Percentiles rank a stretch among this genome's conserved stretches.
Evolutionary conservation across 306 rosid genomes (phyloP).

Genomic region (Adenanthera pavonina): DNA sequence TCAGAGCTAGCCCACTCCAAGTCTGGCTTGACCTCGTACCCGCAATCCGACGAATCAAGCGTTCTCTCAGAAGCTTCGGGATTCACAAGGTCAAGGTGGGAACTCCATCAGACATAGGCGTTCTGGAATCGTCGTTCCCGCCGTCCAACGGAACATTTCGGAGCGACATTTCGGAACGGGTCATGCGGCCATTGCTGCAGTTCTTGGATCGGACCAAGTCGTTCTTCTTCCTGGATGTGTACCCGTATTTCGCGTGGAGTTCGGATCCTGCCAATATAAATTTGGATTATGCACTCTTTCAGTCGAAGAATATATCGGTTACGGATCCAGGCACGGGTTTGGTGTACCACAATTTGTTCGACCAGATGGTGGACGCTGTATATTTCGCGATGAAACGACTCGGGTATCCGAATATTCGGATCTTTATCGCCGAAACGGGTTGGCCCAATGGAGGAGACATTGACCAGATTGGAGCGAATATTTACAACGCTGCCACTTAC

Average conservation of each 20-base stretch:
- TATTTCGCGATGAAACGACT: slow-evolving; percentile 76
- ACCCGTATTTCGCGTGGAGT: slow-evolving; percentile 74
- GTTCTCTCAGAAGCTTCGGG: slow-evolving; percentile 46
- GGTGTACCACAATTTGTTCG: slow-evolving; percentile 70
- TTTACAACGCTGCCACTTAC: slow-evolving; percentile 80
- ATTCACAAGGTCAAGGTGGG: slow-evolving; percentile 75
- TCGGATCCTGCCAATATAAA: slow-evolving; percentile 57
- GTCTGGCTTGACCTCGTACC: slow-evolving; percentile 65
- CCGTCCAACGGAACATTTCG: slow-evolving; percentile 80
- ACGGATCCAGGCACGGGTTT: slow-evolving; percentile 68
- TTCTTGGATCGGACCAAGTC: slow-evolving; percentile 71
- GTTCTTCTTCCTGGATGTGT: slow-evolving; percentile 79
- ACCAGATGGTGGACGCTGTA: slow-evolving; percentile 88
- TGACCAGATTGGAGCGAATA: slow-evolving; percentile 77
- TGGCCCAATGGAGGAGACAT: slow-evolving; percentile 87
- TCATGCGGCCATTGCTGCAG: slow-evolving; percentile 66
- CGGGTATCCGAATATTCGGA: slow-evolving; percentile 65
- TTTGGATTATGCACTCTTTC: slow-evolving; percentile 62
- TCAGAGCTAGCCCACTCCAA: slow-evolving; percentile 43
- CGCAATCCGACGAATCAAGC: slow-evolving; percentile 63
- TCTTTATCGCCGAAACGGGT: slow-evolving; percentile 88
- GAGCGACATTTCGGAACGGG: slow-evolving; percentile 45
- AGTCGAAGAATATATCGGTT: slow-evolving; percentile 51
- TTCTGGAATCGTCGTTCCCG: slow-evolving; percentile 65
- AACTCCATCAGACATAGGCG: slow-evolving; percentile 70